Evolutionary conservation across 352 stramenopile genomes (phyloP), one percentile per base, ranked within the genome.

Genomic region (Globisporangium carolinianum): DNA sequence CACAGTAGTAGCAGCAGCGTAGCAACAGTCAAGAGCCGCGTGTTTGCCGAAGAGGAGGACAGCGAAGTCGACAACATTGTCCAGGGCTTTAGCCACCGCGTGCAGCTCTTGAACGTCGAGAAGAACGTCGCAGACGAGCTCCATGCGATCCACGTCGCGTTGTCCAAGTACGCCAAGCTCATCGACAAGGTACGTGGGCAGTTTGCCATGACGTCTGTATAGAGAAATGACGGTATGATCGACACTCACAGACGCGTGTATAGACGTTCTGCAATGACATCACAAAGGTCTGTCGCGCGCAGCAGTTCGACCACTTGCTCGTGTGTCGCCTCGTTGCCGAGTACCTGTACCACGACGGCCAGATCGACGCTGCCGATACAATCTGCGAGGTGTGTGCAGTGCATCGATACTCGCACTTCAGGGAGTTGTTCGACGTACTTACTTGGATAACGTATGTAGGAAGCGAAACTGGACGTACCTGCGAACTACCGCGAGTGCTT

Each of bases 141-240:
- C 12, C 88, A 87, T 52, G 55, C 62, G 6, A 83, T 91, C 24
- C 82, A 91, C 54, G 67, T 85, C 39, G 63, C 83, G 49, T 55
- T 91, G 49, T 87, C 79, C 48, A 91, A 89, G 58, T 89, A 84
- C 51, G 78, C 73, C 41, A 91, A 91, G 61, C 75, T 86, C 47
- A 89, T 91, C 55, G 79, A 91, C 60, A 89, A 91, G 78, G 82
- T 91, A 17, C 42, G 24, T 47, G 46, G 11, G 46, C 12, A 32
- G 35, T 47, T 2, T 0, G 24, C 24, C 24, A 32, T 32, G 24
- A 32, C 3, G 24, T 32, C 3, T 32, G 24, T 32, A 32, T 32
- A 3, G 24, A n/a, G n/a, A n/a, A n/a, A n/a, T n/a, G 11, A 47
- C 42, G 12, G 41, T 32, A 32, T 32, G 24, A 45, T 12, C 9